Evolutionary conservation across 208 protist species (phyloP).

Genomic region (Ichthyophonus hoferi): DNA sequence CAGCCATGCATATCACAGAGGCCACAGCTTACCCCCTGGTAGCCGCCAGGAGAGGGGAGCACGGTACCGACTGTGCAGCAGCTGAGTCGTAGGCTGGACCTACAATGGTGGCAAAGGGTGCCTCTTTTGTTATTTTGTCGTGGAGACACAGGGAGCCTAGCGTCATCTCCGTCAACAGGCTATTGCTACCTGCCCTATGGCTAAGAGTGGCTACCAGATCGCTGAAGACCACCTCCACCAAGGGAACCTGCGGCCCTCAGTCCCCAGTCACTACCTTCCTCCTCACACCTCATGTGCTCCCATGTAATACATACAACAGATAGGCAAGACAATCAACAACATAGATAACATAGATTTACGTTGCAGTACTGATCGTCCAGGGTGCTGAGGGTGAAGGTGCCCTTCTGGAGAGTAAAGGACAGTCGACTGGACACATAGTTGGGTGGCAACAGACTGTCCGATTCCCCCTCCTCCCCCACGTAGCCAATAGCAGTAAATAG

Average conservation of each 20-base stretch:
- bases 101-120: not conserved
- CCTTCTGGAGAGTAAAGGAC: slow-evolving; percentile 9
- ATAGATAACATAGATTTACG: not conserved
- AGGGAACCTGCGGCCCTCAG: not conserved
- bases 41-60: not conserved
- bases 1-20: too few relatives aligned
- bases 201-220: not conserved
- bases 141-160: not conserved
- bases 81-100: not conserved
- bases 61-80: not conserved
- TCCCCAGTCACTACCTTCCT: not conserved
- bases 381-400: not conserved
- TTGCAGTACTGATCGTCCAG: not conserved
- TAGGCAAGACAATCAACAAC: too few relatives aligned
- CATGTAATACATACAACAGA: too few relatives aligned
- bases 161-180: not conserved
- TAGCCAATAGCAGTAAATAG: slow-evolving; percentile 7
- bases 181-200: not conserved
- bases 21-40: not conserved
- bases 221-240: not conserved
- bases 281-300: too few relatives aligned
- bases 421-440: slow-evolving; percentile 6
- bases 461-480: not conserved
- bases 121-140: not conserved
- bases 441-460: not conserved